Conservation (phyloP, 768 basidiomycete species). For the Tylopilus subfusipes region DNA sequence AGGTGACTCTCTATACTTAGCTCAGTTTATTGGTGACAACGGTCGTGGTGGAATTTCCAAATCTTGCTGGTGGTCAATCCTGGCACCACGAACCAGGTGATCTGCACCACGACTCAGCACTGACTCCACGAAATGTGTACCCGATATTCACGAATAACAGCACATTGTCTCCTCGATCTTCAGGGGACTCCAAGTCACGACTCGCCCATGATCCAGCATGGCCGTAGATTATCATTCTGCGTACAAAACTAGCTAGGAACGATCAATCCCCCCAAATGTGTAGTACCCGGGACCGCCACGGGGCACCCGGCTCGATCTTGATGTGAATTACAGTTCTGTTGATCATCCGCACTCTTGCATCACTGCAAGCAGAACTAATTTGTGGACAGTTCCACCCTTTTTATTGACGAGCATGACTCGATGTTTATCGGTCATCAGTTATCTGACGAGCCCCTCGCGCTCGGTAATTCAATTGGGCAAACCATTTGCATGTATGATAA, state of each 20-base stretch:
- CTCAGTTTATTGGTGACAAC: too few species aligned
- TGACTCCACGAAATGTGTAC: too few species aligned
- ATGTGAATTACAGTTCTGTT: slow-evolving; percentile 50
- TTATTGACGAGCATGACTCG: too few species aligned
- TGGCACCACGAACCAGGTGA: too few species aligned
- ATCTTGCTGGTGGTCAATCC: too few species aligned
- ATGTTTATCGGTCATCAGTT: not conserved
- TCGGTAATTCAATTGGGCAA: not conserved
- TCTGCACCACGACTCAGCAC: too few species aligned
- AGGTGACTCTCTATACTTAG: too few species aligned
- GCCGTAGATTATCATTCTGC: not conserved
- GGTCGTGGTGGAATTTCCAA: too few species aligned
- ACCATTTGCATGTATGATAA: slow-evolving; percentile 40
- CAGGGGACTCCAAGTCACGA: too few species aligned
- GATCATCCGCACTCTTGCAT: slow-evolving; percentile 40
- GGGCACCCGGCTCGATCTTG: slow-evolving; percentile 43
- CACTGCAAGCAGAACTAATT: slow-evolving; percentile 50
- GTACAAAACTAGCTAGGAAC: slow-evolving; percentile 29
- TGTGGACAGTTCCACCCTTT: slow-evolving; percentile 46
- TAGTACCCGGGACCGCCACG: slow-evolving; percentile 46
- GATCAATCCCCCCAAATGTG: slow-evolving; percentile 39
- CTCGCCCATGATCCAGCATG: slow-evolving; percentile 16
- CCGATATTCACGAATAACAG: not conserved
- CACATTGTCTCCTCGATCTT: too few species aligned
- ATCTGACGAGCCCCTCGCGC: not conserved